Percentiles rank a stretch among this genome's conserved stretches.
These are phyloP conservation scores for Termitomyces sp. DNA, from an alignment of 768 basidiomycete species.

Conservation along the genomic window DNA sequence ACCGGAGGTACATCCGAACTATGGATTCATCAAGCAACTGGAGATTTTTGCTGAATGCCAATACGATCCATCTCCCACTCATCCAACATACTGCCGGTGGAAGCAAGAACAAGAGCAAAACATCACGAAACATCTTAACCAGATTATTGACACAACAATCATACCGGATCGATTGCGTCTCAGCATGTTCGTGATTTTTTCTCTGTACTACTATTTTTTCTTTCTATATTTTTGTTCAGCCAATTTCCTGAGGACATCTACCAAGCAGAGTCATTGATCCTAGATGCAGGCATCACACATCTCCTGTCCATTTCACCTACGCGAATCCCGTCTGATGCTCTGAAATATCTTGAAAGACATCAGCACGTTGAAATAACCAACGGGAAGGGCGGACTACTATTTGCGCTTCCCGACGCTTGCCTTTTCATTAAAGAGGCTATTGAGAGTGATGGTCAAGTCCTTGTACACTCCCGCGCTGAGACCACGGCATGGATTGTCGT, in stretches of 20 bases:
- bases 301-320: slow-evolving; percentile 52
- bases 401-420: slow-evolving; percentile 43
- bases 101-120: slow-evolving; percentile 51
- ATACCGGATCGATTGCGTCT: slow-evolving; percentile 49
- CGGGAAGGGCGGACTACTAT: slow-evolving; percentile 37
- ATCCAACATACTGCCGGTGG: slow-evolving; percentile 56
- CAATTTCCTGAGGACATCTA: slow-evolving; percentile 55
- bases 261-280: slow-evolving; percentile 47
- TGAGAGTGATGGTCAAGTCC: slow-evolving; percentile 39
- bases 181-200: slow-evolving; percentile 37
- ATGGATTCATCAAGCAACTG: slow-evolving; percentile 58
- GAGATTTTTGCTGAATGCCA: slow-evolving; percentile 50
- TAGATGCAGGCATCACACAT: slow-evolving; percentile 52
- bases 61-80: slow-evolving; percentile 39
- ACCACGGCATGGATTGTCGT: slow-evolving; percentile 50
- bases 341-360: slow-evolving; percentile 32
- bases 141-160: slow-evolving; percentile 47
- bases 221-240: slow-evolving; percentile 24
- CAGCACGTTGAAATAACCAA: slow-evolving; percentile 41
- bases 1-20: slow-evolving; percentile 42
- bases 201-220: neutral
- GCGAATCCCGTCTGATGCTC: slow-evolving; percentile 30
- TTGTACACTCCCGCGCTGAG: slow-evolving; percentile 53
- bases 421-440: slow-evolving; percentile 42
- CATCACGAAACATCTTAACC: slow-evolving; percentile 49